These are phyloP conservation scores for Podaxis pistillaris DNA, from an alignment of 768 basidiomycete species.

Conservation along the genomic window DNA sequence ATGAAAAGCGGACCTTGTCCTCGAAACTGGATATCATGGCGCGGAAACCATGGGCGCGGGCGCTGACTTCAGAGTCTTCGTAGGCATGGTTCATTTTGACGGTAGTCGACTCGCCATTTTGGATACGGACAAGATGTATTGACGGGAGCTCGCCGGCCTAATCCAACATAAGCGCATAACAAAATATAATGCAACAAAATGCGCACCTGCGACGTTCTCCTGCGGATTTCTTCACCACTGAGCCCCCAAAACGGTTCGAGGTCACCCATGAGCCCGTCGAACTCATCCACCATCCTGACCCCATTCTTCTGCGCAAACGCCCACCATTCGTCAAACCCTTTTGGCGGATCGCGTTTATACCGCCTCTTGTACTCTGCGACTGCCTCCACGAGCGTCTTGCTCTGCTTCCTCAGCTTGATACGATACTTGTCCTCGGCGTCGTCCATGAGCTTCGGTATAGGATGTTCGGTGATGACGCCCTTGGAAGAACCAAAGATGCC, in stretches of 20 bases:
- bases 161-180: background rate
- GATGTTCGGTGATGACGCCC: conserved; percentile 47
- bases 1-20: conserved; percentile 44
- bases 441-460: conserved; percentile 81
- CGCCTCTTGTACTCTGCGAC: conserved; percentile 79
- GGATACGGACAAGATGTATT: conserved; percentile 83
- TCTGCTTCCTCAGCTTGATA: conserved; percentile 68
- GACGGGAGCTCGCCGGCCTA: conserved; percentile 79
- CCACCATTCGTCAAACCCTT: conserved; percentile 93
- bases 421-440: conserved; percentile 78
- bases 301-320: conserved; percentile 68
- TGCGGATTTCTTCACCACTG: conserved; percentile 67
- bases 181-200: background rate
- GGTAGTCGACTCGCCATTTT: conserved; percentile 57
- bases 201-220: conserved; percentile 55
- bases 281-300: conserved; percentile 87
- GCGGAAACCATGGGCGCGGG: conserved; percentile 75
- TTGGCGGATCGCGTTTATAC: conserved; percentile 79
- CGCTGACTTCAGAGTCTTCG: conserved; percentile 68
- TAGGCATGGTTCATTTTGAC: conserved; percentile 60
- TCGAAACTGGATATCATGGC: conserved; percentile 73
- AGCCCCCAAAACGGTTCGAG: conserved; percentile 84
- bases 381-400: conserved; percentile 74
- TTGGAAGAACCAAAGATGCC: conserved; percentile 19
- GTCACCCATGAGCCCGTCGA: conserved; percentile 76